Base-by-base conservation (phyloP, 768 basidiomycete genomes). In the Suillus sp. region DNA sequence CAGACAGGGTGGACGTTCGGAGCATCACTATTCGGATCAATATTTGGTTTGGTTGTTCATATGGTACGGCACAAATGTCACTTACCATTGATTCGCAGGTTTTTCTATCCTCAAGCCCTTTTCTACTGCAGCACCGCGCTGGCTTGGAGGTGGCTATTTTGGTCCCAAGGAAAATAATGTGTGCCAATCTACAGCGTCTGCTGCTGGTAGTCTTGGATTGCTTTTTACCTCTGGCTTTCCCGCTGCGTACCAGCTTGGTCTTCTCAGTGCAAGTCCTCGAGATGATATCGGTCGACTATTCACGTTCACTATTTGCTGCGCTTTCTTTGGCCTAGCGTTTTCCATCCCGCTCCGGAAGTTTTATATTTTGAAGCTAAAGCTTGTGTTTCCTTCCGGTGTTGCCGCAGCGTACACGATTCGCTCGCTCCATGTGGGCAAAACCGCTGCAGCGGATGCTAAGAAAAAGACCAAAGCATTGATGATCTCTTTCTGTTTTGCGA, bases 261-360 rank as follows among this genome's bases (percentile, higher is more conserved):
- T 87, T 9, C 73, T 87, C 27, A 78, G 80, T 16, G 70, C 70
- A 10, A 64, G 76, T 8, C 86, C 87, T 4, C 62, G 78, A 50
- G 65, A 84, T 34, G 87, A 89, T 62, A 77, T 84, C 54, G 86
- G 85, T 3, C 81, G 78, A 55, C 75, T 88, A 20, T 84, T 87
- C 65, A 81, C 84, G 1, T 78, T 88, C 45, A 84, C 84, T 10
- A 72, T 80, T 14, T 82, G 80, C 64, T 79, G 82, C 55, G 83
- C 82, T 43, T 85, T 87, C 78, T 87, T 85, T 65, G 86, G 85
- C 53, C 81, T 87, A 10, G 86, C 88, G 73, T 89, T 90, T 83
- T 78, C 85, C 61, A 84, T 88, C 62, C 86, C 87, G 1, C 74
- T 87, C 40, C 81, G 85, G 61, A 83, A 82, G 66, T 85, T 85